Conservation (phyloP, 129 eudicot species). For the Ambrosia artemisiifolia region DNA sequence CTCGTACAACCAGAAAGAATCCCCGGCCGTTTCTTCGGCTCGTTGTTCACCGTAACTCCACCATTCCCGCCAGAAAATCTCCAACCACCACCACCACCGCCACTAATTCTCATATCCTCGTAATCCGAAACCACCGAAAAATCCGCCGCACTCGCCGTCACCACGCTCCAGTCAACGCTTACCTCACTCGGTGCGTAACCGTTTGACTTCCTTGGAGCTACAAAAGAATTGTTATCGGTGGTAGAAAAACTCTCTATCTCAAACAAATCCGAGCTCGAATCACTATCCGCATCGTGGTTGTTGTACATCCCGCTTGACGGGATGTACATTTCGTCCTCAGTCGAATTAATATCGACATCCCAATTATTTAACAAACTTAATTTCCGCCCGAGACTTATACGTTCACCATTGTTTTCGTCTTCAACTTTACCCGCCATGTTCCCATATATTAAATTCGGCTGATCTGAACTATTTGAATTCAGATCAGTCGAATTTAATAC, state of each 20-base stretch:
- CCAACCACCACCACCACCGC: slow-evolving; percentile 15
- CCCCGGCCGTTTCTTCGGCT: slow-evolving; percentile 39
- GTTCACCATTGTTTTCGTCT: slow-evolving; percentile 19
- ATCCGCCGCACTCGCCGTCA: slow-evolving; percentile 88
- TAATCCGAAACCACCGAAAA: slow-evolving; percentile 47
- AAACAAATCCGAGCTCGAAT: slow-evolving; percentile 86
- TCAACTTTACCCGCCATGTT: slow-evolving; percentile 31
- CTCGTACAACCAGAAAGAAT: slow-evolving; percentile 66
- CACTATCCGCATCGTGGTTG: slow-evolving; percentile 51
- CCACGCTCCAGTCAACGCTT: slow-evolving; percentile 87
- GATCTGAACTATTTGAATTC: slow-evolving; percentile 4
- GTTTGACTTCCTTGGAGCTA: slow-evolving; percentile 34
- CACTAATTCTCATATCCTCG: slow-evolving; percentile 28
- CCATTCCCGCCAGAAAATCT: slow-evolving; percentile 18
- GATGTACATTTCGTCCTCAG: slow-evolving; percentile 27
- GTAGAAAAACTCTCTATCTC: slow-evolving; percentile 86
- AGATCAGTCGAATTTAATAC: slow-evolving; percentile 29
- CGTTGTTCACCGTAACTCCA: slow-evolving; percentile 23
- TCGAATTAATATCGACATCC: slow-evolving; percentile 45
- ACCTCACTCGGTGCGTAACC: slow-evolving; percentile 91
- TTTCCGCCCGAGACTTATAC: slow-evolving; percentile 36
- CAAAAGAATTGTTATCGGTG: slow-evolving; percentile 33
- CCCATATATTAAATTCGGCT: slow-evolving; percentile 24
- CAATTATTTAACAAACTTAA: slow-evolving; percentile 45
- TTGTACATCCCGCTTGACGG: slow-evolving; percentile 33